Evolutionary conservation across 2,329 filamentous ascomycete species (phyloP), one percentile per base, ranked within the genome.

Genomic region (Apiospora rasikravindrae): DNA sequence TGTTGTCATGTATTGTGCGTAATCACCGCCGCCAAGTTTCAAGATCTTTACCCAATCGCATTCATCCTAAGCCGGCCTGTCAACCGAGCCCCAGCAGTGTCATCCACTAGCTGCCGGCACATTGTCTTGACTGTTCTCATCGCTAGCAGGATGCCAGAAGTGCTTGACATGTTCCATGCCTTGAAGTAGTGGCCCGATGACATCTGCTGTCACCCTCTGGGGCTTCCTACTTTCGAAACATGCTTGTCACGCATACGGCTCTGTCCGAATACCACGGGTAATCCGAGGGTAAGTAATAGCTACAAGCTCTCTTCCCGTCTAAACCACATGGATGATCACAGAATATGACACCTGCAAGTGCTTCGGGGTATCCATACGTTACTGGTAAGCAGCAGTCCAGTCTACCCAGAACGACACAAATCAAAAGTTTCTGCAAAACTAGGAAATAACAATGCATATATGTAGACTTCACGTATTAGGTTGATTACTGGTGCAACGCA

Each of bases 1-100:
- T 61, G 29, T 22, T 33, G 33, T 61, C 5, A 19, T 22, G 29
- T 40, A 13, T 40, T 13, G 57, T 5, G 33, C 29, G 57, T 40
- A 22, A 64, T 10, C 3, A 64, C 57, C 57, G 33, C 33, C 57
- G 33, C 33, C 57, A 64, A 64, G 57, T 64, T 64, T 64, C 57
- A 64, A 64, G 57, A 22, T n/a, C 19, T 40, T 0, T 22, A 61
- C 29, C 57, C 57, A 64, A 64, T 64, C 57, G 57, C 57, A 64
- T 40, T 40, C 57, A 13, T 10, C 33, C 33, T 13, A 64, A 10
- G 33, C 19, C 57, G 57, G 33, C 57, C 33, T 64, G 57, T 64
- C 57, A n/a, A 40, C 19, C 57, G n/a, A 61, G 16, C 33, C 33
- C 22, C 57, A n/a, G 57, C 33, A 37, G n/a, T 64, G 57, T 40